Conservation (phyloP, 2,329 filamentous ascomycete genomes). For the Ophidiomyces ophidiicola region DNA sequence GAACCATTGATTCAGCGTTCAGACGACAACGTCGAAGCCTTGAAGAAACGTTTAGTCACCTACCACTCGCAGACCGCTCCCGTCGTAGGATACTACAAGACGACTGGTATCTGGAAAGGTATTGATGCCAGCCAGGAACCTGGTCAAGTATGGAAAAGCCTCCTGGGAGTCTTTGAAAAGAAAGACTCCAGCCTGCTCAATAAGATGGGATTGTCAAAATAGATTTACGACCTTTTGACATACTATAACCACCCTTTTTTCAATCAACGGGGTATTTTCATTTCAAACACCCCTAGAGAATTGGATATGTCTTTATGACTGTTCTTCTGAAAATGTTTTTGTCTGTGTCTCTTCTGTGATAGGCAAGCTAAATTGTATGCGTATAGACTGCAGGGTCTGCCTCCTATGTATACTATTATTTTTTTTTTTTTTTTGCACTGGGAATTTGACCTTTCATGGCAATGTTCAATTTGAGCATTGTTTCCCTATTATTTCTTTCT, state of each 20-base stretch:
- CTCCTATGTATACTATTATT: constrained; percentile 13
- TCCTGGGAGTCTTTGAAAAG: constrained; percentile 69
- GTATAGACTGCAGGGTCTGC: constrained; percentile 13
- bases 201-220: constrained; percentile 45
- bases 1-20: constrained; percentile 93
- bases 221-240: constrained; percentile 17
- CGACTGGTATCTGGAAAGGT: constrained; percentile 90
- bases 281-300: constrained; percentile 2
- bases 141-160: constrained; percentile 85
- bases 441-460: background rate
- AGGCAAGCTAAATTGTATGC: constrained; percentile 11
- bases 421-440: constrained; percentile 2
- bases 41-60: constrained; percentile 86
- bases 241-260: constrained; percentile 1
- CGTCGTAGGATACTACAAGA: constrained; percentile 92
- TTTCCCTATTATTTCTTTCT: background rate
- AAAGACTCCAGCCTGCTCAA: constrained; percentile 39
- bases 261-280: constrained; percentile 4
- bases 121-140: constrained; percentile 95
- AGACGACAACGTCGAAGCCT: constrained; percentile 90
- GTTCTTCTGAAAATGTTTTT: constrained; percentile 10
- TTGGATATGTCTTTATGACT: constrained; percentile 14
- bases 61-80: constrained; percentile 91
- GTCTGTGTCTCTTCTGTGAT: constrained; percentile 10
- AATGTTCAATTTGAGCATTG: constrained; percentile 7